A percentile compares a stretch with the other conserved stretches of the same genome.
phyloP scores from a whole-genome alignment of 495 filamentous ascomycete genomes.

The Podospora appendiculata region DNA sequence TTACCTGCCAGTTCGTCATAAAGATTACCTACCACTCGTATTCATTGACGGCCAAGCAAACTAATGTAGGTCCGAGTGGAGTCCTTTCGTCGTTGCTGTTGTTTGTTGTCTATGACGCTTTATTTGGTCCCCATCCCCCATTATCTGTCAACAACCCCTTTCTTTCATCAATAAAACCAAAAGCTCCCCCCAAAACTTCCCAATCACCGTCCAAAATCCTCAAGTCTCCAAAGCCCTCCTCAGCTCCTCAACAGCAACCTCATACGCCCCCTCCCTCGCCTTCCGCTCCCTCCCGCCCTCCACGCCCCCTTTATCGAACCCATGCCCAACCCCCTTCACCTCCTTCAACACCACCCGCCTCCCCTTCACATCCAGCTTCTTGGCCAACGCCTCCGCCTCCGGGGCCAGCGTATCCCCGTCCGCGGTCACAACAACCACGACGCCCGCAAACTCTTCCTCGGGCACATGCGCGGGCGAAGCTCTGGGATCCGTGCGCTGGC shows the following conservation, averaged over 20 bases:
- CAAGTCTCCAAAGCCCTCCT: neutral
- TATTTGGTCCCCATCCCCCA: no score
- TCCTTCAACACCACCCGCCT: neutral
- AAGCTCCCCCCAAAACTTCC: no score
- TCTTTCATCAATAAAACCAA: no score
- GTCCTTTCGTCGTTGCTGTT: no score
- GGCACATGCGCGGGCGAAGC: neutral
- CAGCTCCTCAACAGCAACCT: neutral
- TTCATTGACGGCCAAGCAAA: no score
- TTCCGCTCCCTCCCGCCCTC: neutral
- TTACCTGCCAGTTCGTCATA: no score
- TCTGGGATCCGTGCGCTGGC: neutral
- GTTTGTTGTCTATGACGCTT: no score
- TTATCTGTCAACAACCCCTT: no score
- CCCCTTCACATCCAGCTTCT: neutral
- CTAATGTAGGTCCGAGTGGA: no score
- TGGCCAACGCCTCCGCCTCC: neutral
- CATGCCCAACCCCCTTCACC: neutral
- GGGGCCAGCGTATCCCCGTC: neutral
- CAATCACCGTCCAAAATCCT: no score
- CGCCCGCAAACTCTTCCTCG: neutral
- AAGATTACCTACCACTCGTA: no score
- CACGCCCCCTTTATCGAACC: neutral
- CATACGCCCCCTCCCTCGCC: neutral
- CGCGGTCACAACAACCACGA: neutral